These are phyloP conservation scores for Geotrichum fermentans DNA, from an alignment of 1,139 yeast genomes.

Conservation along the genomic window DNA sequence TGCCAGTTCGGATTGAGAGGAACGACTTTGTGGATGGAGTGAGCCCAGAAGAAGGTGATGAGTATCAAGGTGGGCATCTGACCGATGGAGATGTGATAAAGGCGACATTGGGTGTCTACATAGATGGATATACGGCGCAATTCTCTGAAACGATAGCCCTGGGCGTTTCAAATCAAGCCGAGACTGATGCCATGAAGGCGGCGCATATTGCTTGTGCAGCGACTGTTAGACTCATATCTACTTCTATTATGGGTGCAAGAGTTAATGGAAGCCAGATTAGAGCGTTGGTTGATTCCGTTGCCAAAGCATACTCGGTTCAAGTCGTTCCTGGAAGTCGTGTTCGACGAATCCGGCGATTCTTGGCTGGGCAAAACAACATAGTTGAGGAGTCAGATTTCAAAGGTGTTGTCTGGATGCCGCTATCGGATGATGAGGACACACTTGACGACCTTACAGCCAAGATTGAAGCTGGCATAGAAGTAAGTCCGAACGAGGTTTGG, in stretches of 20 bases:
- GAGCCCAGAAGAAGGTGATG: slow-evolving; percentile 80
- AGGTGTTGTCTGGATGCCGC: slow-evolving; percentile 88
- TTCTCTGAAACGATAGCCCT: slow-evolving; percentile 83
- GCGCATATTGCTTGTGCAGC: slow-evolving; percentile 85
- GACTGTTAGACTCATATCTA: slow-evolving; percentile 66
- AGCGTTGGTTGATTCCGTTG: slow-evolving; percentile 72
- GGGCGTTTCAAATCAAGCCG: slow-evolving; percentile 44
- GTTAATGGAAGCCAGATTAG: slow-evolving; percentile 70
- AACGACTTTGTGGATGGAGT: slow-evolving; percentile 75
- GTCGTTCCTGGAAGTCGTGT: slow-evolving; percentile 91
- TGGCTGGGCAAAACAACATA: slow-evolving; percentile 91
- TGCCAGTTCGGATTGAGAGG: slow-evolving; percentile 84
- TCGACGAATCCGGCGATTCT: slow-evolving; percentile 83
- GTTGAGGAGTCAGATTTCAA: slow-evolving; percentile 89
- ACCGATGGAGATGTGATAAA: slow-evolving; percentile 78
- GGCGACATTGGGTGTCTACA: slow-evolving; percentile 68
- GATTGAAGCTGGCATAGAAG: slow-evolving; percentile 21
- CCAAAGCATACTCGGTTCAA: slow-evolving; percentile 70
- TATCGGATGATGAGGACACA: slow-evolving; percentile 65
- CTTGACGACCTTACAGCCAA: slow-evolving; percentile 34
- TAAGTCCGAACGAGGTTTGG: slow-evolving; percentile 76
- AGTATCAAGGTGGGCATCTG: slow-evolving; percentile 41
- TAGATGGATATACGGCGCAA: slow-evolving; percentile 86
- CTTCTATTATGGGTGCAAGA: slow-evolving; percentile 43
- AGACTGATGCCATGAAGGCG: slow-evolving; percentile 88